Evolutionary conservation across 371 early-diverging fungal species (phyloP), one percentile per base, ranked within the genome.

Genomic region (Basidiobolus meristosporus): DNA sequence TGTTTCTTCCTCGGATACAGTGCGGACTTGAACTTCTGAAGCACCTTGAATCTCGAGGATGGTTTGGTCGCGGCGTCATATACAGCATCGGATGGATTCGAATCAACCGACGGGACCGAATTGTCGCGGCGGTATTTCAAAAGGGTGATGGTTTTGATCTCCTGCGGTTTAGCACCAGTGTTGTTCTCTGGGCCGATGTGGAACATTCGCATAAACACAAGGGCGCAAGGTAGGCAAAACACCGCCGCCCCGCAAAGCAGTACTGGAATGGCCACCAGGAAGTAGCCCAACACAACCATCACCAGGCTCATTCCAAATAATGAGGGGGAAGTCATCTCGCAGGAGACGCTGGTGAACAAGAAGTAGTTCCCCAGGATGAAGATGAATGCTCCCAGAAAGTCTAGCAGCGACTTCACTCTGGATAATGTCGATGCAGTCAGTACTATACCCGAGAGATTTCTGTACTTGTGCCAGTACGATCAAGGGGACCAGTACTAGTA

Each of bases 261-360:
- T 20, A 73, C 46, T 3, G 79, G 78, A 1, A 78, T 60, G 12
- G 70, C 56, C 30, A 82, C 57, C 29, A 73, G 65, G 26, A 77
- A 39, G 40, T 80, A 82, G 1, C 78, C 78, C n/a, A n/a, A n/a
- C n/a, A n/a, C n/a, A n/a, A n/a, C n/a, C n/a, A n/a, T n/a, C n/a
- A n/a, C n/a, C n/a, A n/a, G n/a, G n/a, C n/a, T n/a, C n/a, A n/a
- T n/a, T n/a, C n/a, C n/a, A n/a, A n/a, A n/a, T n/a, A n/a, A n/a
- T n/a, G n/a, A n/a, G n/a, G n/a, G n/a, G n/a, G n/a, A n/a, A n/a
- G n/a, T n/a, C n/a, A n/a, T n/a, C n/a, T n/a, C n/a, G n/a, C n/a
- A n/a, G n/a, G n/a, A n/a, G n/a, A n/a, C n/a, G n/a, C n/a, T n/a
- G n/a, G n/a, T n/a, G n/a, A n/a, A n/a, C n/a, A n/a, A n/a, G n/a